phyloP scores from a whole-genome alignment of 106 monocot species.

The Dactylorhiza incarnata region DNA sequence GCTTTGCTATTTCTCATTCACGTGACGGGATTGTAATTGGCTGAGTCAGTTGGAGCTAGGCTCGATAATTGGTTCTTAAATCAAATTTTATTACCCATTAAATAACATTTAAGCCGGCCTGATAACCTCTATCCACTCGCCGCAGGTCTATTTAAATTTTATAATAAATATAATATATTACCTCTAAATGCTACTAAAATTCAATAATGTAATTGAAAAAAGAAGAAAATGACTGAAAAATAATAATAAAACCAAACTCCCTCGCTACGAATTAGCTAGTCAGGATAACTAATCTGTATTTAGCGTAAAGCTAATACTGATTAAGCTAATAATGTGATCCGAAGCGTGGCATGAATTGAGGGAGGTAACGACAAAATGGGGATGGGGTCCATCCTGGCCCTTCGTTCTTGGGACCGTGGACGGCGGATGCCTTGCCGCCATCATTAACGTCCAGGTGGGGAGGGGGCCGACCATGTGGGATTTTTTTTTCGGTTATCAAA shows the following conservation, averaged over 20 bases:
- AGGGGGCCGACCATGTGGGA: neutral
- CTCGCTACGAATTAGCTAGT: no score
- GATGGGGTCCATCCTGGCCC: neutral
- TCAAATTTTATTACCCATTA: neutral
- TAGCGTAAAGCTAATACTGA: neutral
- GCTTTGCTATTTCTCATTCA: neutral
- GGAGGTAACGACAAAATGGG: neutral
- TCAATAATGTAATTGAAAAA: neutral
- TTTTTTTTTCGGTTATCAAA: neutral
- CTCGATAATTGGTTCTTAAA: neutral
- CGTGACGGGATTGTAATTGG: neutral
- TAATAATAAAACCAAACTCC: no score
- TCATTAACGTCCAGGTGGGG: slow-evolving; percentile 6
- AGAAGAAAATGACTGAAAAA: no score
- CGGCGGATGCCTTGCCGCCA: slow-evolving; percentile 3
- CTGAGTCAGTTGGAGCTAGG: neutral
- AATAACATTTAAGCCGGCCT: neutral
- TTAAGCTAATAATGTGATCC: no score
- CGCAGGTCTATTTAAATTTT: neutral
- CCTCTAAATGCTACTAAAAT: neutral
- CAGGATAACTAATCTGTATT: neutral
- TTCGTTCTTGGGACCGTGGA: neutral
- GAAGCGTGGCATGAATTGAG: neutral
- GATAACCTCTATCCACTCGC: no score
- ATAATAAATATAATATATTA: no score